These are phyloP conservation scores for Narthecium ossifragum DNA, from an alignment of 106 monocot genomes.

Conservation along the genomic window DNA sequence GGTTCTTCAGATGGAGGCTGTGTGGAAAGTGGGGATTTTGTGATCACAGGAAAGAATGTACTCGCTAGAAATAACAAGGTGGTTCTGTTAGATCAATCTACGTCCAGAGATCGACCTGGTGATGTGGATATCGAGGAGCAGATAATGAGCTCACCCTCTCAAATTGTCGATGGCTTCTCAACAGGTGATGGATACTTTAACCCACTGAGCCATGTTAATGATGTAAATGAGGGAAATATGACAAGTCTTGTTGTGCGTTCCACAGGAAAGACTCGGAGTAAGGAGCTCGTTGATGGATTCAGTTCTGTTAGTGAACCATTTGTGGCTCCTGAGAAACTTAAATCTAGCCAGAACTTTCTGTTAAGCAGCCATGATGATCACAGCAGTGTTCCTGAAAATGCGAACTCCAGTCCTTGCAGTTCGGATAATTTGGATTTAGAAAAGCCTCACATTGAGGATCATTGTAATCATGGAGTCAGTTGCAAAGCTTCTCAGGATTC, in stretches of 20 bases:
- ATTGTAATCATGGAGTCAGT: constrained; percentile 2
- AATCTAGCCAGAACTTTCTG: background rate
- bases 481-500: constrained; percentile 5
- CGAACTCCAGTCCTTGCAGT: background rate
- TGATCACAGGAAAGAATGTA: constrained; percentile 3
- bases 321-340: constrained; percentile 14
- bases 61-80: background rate
- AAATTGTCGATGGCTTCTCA: constrained; percentile 5
- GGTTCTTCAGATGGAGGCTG: constrained; percentile 17
- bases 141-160: background rate
- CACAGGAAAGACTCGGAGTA: too few relatives aligned
- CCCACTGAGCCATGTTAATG: background rate
- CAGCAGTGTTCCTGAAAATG: background rate
- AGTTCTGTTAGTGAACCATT: constrained; percentile 12
- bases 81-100: background rate
- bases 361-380: constrained; percentile 1
- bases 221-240: constrained; percentile 13
- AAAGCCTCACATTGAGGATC: background rate
- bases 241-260: too few relatives aligned
- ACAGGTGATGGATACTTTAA: constrained; percentile 1
- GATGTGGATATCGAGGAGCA: background rate
- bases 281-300: constrained; percentile 1
- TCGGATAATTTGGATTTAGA: constrained; percentile 7
- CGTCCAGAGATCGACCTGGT: constrained; percentile 8
- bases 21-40: constrained; percentile 11